phyloP scores from a whole-genome alignment of 345 rosid genomes.

The Noccaea caerulescens region DNA sequence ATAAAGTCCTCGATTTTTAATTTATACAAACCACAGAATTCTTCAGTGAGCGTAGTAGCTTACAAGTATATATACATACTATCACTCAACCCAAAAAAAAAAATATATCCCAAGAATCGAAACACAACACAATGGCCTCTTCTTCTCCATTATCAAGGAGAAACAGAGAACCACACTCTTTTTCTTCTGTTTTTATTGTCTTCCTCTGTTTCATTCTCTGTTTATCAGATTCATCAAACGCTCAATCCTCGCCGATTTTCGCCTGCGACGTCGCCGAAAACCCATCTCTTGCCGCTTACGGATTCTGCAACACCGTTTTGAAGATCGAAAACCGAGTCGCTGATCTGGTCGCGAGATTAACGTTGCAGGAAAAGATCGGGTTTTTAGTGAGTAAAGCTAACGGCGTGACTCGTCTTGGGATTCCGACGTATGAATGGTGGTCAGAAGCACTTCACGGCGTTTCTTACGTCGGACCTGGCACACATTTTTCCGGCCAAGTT shows the following conservation, averaged over 20 bases:
- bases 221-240: slow-evolving; percentile 13
- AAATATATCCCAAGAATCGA: slow-evolving; percentile 24
- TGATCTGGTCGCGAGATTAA: slow-evolving; percentile 74
- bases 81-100: slow-evolving; percentile 13
- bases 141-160: slow-evolving; percentile 39
- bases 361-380: slow-evolving; percentile 75
- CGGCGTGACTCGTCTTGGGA: slow-evolving; percentile 72
- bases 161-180: slow-evolving; percentile 44
- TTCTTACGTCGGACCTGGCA: slow-evolving; percentile 80
- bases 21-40: slow-evolving; percentile 27
- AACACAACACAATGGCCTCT: slow-evolving; percentile 37
- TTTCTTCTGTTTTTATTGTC: slow-evolving; percentile 50
- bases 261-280: slow-evolving; percentile 69
- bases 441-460: slow-evolving; percentile 97
- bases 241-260: slow-evolving; percentile 62
- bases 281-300: slow-evolving; percentile 53
- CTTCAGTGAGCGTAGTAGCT: slow-evolving; percentile 27
- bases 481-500: slow-evolving; percentile 58
- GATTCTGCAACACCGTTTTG: slow-evolving; percentile 61
- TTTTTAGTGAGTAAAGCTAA: slow-evolving; percentile 59
- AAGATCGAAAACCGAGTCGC: slow-evolving; percentile 57
- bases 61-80: slow-evolving; percentile 31
- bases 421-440: slow-evolving; percentile 95
- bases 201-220: slow-evolving; percentile 17
- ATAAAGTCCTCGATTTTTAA: not conserved